Conservation (phyloP, 768 basidiomycete genomes). For the Cubamyces lactineus region DNA sequence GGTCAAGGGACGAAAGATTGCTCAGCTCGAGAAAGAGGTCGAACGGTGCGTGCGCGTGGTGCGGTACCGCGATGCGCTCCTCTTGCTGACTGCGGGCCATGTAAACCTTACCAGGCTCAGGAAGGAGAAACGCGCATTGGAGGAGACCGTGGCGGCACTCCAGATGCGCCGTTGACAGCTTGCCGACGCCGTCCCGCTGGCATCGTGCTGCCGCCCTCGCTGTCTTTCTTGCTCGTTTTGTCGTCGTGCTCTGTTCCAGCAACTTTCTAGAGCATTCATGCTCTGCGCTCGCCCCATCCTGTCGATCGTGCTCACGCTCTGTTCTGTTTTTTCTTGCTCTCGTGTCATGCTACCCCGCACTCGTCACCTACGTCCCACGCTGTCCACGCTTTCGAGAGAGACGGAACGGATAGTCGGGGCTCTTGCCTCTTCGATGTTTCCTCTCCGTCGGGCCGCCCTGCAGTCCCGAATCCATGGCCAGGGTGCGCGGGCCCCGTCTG, state of each 20-base stretch:
- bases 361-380: slow-evolving; percentile 10
- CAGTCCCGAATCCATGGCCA: slow-evolving; percentile 10
- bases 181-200: neutral
- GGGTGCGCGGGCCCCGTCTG: slow-evolving; percentile 9
- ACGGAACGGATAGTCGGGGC: slow-evolving; percentile 22
- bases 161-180: slow-evolving; percentile 13
- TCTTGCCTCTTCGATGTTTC: slow-evolving; percentile 25
- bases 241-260: neutral
- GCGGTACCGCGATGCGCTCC: slow-evolving; percentile 14
- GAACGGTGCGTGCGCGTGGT: slow-evolving; percentile 22
- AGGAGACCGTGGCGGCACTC: slow-evolving; percentile 23
- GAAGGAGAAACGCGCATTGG: slow-evolving; percentile 23
- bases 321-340: slow-evolving; percentile 8
- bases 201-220: neutral
- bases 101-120: slow-evolving; percentile 8
- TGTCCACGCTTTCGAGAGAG: slow-evolving; percentile 15
- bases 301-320: slow-evolving; percentile 18
- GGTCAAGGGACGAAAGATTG: slow-evolving; percentile 23
- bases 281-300: slow-evolving; percentile 11
- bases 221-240: neutral
- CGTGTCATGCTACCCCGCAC: slow-evolving; percentile 6
- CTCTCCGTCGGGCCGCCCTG: slow-evolving; percentile 14
- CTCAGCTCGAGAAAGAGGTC: slow-evolving; percentile 20
- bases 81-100: slow-evolving; percentile 8
- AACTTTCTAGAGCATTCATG: slow-evolving; percentile 13